phyloP scores from a whole-genome alignment of 257 asterid species.

The Vinca minor region DNA sequence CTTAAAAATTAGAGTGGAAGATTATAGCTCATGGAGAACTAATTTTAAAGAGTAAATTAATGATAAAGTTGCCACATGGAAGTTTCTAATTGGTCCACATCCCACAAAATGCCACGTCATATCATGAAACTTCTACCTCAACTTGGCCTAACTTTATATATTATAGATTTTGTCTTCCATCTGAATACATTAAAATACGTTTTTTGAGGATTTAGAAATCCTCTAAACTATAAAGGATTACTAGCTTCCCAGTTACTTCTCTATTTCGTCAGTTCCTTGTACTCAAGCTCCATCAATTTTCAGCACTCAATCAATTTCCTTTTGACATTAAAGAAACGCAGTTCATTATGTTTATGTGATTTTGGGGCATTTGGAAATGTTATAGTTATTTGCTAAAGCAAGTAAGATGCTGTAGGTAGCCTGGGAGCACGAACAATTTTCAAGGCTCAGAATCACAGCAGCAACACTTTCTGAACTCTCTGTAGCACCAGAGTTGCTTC shows the following conservation, averaged over 20 bases:
- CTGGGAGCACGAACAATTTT: slow-evolving; percentile 99
- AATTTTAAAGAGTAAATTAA: too few species aligned
- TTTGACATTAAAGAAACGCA: background rate
- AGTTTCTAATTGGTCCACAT: too few species aligned
- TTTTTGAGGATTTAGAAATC: background rate
- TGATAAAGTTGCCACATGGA: too few species aligned
- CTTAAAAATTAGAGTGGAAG: too few species aligned
- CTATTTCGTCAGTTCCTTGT: background rate
- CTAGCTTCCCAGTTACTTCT: background rate
- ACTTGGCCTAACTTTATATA: too few species aligned
- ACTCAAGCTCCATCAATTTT: background rate
- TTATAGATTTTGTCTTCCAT: too few species aligned
- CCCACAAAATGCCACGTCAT: too few species aligned
- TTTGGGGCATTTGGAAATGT: background rate
- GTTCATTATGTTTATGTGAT: background rate
- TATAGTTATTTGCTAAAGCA: slow-evolving; percentile 26
- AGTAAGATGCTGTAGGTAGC: slow-evolving; percentile 61
- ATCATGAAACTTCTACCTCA: too few species aligned
- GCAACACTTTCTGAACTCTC: slow-evolving; percentile 78
- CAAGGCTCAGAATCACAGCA: slow-evolving; percentile 83
- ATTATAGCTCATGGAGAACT: too few species aligned
- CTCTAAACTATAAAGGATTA: background rate
- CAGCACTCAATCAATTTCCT: background rate
- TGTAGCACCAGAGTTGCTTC: slow-evolving; percentile 80
- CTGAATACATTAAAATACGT: too few species aligned